Conservation (phyloP, 2,329 filamentous ascomycete genomes). For the Fonsecaea monophora region DNA sequence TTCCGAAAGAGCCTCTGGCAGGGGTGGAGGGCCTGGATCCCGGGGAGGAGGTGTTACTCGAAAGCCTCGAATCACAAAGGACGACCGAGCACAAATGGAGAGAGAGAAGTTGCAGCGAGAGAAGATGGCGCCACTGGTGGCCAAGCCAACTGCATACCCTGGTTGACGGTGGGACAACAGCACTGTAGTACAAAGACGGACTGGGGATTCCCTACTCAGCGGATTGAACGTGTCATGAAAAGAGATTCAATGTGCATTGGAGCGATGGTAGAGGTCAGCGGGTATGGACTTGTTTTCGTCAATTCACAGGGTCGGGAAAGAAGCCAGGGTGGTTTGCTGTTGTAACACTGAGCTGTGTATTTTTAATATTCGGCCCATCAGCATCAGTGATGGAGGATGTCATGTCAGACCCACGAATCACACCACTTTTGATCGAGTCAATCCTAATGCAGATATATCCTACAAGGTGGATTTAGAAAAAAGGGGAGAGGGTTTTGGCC, state of each 20-base stretch:
- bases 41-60: slow-evolving; percentile 64
- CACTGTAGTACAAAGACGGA: background rate
- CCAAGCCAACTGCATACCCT: slow-evolving; percentile 40
- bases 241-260: background rate
- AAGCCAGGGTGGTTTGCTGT: background rate
- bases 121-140: slow-evolving; percentile 49
- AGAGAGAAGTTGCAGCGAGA: slow-evolving; percentile 80
- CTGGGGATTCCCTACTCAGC: background rate
- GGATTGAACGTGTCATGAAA: background rate
- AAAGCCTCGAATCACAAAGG: slow-evolving; percentile 86
- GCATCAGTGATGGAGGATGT: background rate
- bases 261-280: background rate
- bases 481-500: background rate
- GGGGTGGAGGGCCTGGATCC: slow-evolving; percentile 37
- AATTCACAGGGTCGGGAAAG: background rate
- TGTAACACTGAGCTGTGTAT: background rate
- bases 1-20: slow-evolving; percentile 34
- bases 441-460: no score
- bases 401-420: background rate
- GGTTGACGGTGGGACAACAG: slow-evolving; percentile 3
- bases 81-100: slow-evolving; percentile 80
- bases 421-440: background rate
- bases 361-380: background rate
- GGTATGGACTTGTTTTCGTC: background rate
- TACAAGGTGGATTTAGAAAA: no score